Conservation (phyloP, 2,329 filamentous ascomycete genomes). For the Fusarium sp. region DNA sequence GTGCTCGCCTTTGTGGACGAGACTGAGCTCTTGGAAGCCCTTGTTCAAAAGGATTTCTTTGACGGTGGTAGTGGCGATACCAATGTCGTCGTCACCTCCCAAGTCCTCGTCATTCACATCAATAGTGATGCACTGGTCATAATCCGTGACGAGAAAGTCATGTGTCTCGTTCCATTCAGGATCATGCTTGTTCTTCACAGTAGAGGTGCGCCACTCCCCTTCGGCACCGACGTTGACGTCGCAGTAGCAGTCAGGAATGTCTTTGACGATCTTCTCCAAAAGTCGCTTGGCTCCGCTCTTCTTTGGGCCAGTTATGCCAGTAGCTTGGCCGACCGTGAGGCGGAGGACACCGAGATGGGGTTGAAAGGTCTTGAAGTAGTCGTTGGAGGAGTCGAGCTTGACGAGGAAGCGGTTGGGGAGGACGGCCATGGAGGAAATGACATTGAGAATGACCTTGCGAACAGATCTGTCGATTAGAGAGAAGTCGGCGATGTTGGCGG, state of each 20-base stretch:
- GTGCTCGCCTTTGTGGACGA: conserved; percentile 38
- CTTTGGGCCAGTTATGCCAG: conserved; percentile 38
- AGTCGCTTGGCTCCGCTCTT: conserved; percentile 41
- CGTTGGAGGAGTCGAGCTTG: conserved; percentile 42
- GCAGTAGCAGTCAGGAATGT: conserved; percentile 42
- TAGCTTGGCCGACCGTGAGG: conserved; percentile 39
- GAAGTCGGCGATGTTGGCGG: conserved; percentile 43
- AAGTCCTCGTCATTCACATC: conserved; percentile 42
- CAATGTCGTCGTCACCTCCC: conserved; percentile 42
- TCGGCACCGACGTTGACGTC: conserved; percentile 40
- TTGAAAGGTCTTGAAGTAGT: conserved; percentile 46
- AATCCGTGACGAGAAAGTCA: conserved; percentile 43
- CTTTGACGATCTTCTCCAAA: conserved; percentile 39
- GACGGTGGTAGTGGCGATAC: conserved; percentile 37
- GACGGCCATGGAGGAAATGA: conserved; percentile 44
- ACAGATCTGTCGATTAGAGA: conserved; percentile 39
- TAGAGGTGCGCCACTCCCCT: conserved; percentile 42
- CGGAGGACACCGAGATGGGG: conserved; percentile 42
- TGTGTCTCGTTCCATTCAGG: conserved; percentile 44
- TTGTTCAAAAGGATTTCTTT: conserved; percentile 39
- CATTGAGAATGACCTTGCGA: conserved; percentile 40
- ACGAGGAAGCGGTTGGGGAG: conserved; percentile 45
- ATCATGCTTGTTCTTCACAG: conserved; percentile 43
- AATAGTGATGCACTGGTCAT: conserved; percentile 39
- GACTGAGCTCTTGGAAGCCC: conserved; percentile 34